A percentile compares a stretch with the other conserved stretches of the same genome.
Evolutionary conservation across 768 basidiomycete genomes (phyloP).

Genomic region (Strobilomyces echinocephalus): DNA sequence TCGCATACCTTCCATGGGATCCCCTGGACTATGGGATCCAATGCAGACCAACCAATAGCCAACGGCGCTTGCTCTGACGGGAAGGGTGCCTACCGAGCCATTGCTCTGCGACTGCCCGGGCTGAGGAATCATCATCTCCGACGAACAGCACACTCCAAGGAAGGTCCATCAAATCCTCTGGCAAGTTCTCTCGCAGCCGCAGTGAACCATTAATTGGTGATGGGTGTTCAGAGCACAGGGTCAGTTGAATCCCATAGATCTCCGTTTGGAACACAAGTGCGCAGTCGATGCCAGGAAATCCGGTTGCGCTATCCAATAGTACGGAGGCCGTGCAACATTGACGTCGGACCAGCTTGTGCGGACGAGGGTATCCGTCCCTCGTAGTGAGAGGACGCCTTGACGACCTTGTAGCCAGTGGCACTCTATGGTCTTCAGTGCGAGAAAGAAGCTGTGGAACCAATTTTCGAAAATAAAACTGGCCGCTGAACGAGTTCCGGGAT

Average conservation of each 20-base stretch:
- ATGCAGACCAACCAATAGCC: too few species aligned
- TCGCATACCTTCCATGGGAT: too few species aligned
- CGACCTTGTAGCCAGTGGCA: background rate
- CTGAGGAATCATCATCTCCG: background rate
- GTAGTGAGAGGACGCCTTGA: background rate
- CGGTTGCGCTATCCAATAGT: background rate
- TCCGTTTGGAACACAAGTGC: background rate
- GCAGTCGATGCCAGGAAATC: background rate
- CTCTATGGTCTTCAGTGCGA: too few species aligned
- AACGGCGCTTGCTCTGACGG: too few species aligned
- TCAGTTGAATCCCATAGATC: background rate
- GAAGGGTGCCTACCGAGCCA: too few species aligned
- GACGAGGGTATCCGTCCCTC: too few species aligned
- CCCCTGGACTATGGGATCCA: too few species aligned
- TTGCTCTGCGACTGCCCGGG: too few species aligned
- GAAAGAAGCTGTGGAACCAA: background rate
- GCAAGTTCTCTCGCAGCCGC: background rate
- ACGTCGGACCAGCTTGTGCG: background rate
- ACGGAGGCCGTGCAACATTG: background rate
- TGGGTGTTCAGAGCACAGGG: background rate
- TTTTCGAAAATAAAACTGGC: background rate
- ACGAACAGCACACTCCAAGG: background rate
- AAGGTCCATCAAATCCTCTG: background rate
- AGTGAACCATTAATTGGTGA: background rate
- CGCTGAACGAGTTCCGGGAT: background rate